Evolutionary conservation across 2,329 filamentous ascomycete genomes (phyloP).

Genomic region (Hymenoscyphus repandus): DNA sequence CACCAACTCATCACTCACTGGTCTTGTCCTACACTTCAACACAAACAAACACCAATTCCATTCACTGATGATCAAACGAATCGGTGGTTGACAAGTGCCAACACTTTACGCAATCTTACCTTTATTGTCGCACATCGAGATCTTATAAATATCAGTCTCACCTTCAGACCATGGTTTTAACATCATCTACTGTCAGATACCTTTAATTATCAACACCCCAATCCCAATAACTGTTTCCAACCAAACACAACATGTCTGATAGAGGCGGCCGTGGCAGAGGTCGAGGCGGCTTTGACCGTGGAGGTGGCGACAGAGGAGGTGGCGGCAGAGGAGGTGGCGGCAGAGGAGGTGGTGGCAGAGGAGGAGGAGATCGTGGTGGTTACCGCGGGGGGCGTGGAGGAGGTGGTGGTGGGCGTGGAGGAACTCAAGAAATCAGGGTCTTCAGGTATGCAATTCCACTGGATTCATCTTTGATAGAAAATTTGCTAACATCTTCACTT

Average conservation of each 20-base stretch:
- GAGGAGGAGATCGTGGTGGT: slow-evolving; percentile 26
- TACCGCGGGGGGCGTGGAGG: slow-evolving; percentile 24
- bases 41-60: no score
- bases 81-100: no score
- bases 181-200: background rate
- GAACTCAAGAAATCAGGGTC: slow-evolving; percentile 14
- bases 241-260: slow-evolving; percentile 1
- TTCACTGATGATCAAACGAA: no score
- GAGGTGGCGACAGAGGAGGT: slow-evolving; percentile 28
- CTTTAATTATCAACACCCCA: background rate
- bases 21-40: no score
- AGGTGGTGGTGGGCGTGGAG: slow-evolving; percentile 28
- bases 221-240: background rate
- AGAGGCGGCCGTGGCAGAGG: slow-evolving; percentile 8
- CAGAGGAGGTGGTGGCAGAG: slow-evolving; percentile 22
- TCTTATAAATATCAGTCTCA: no score
- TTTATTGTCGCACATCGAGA: background rate
- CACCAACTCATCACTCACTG: background rate
- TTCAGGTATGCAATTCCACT: slow-evolving; percentile 23
- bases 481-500: slow-evolving; percentile 2
- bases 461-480: slow-evolving; percentile 1
- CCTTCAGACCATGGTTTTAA: no score
- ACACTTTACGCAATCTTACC: background rate
- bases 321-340: slow-evolving; percentile 26
- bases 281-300: slow-evolving; percentile 27